A percentile compares a stretch with the other conserved stretches of the same genome.
phyloP scores from a whole-genome alignment of 805 yeast species.

The Hanseniaspora jakobsenii region DNA sequence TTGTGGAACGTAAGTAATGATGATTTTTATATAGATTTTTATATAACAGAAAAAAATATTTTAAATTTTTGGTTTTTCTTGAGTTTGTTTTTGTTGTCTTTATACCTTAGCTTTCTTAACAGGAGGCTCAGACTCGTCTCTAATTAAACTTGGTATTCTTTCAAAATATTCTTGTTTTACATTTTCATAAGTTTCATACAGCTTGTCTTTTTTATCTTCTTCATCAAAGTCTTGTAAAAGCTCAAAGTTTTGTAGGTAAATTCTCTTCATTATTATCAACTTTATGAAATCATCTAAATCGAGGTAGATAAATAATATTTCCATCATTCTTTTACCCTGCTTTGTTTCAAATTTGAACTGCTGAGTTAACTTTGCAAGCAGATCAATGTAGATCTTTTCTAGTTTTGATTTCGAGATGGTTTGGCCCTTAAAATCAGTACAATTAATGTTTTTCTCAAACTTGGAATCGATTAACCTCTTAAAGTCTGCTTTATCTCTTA shows the following conservation, averaged over 20 bases:
- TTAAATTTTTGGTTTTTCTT: neutral
- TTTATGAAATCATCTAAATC: constrained; percentile 33
- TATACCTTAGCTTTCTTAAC: constrained; percentile 4
- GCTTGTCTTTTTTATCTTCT: constrained; percentile 53
- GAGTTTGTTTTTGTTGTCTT: neutral
- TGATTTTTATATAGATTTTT: neutral
- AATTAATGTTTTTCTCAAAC: constrained; percentile 16
- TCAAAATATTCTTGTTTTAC: constrained; percentile 54
- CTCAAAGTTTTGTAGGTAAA: constrained; percentile 69
- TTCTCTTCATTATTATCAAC: constrained; percentile 56
- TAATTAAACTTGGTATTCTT: constrained; percentile 11
- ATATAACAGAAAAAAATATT: neutral
- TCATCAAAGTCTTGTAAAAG: constrained; percentile 55
- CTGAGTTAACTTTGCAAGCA: constrained; percentile 32
- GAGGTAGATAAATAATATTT: constrained; percentile 47
- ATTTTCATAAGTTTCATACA: constrained; percentile 61
- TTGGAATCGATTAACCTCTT: constrained; percentile 19
- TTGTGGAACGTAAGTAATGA: constrained; percentile 42
- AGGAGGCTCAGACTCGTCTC: constrained; percentile 9
- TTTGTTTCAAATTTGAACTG: constrained; percentile 55
- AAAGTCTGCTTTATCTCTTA: constrained; percentile 75
- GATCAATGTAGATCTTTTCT: constrained; percentile 22
- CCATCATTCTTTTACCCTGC: constrained; percentile 66
- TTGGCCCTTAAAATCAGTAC: constrained; percentile 20
- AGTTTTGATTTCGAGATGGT: constrained; percentile 7